phyloP scores from a whole-genome alignment of 2,329 filamentous ascomycete species.

The Anisogramma anomala region DNA sequence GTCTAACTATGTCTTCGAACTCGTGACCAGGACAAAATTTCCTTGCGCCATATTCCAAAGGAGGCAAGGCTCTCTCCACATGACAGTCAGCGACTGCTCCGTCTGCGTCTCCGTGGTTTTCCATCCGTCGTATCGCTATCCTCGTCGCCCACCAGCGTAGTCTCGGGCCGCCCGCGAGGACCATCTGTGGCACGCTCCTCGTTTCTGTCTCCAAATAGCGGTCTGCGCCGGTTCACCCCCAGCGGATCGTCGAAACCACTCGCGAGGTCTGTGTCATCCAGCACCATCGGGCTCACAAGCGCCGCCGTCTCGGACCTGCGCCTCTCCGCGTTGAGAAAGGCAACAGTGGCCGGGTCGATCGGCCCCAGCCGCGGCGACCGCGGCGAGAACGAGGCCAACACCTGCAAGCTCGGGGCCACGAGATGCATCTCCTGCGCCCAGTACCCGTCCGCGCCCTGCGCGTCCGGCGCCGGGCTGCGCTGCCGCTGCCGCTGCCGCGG shows the following conservation, averaged over 20 bases:
- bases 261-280: background rate
- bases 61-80: background rate
- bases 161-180: too few relatives aligned
- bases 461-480: background rate
- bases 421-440: background rate
- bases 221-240: background rate
- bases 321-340: background rate
- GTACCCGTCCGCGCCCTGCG: background rate
- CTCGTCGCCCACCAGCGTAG: too few relatives aligned
- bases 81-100: background rate
- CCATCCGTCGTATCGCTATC: background rate
- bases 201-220: background rate
- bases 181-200: too few relatives aligned
- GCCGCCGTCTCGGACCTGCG: background rate
- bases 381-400: constrained; percentile 9
- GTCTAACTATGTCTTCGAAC: background rate
- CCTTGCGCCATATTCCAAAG: background rate
- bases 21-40: background rate
- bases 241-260: constrained; percentile 6
- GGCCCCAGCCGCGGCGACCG: constrained; percentile 4
- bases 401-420: background rate
- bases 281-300: background rate
- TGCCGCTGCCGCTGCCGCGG: background rate
- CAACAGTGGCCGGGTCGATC: constrained; percentile 1
- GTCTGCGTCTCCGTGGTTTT: background rate